phyloP scores from a whole-genome alignment of 331 rosid species.

The Stylosanthes scabra region DNA sequence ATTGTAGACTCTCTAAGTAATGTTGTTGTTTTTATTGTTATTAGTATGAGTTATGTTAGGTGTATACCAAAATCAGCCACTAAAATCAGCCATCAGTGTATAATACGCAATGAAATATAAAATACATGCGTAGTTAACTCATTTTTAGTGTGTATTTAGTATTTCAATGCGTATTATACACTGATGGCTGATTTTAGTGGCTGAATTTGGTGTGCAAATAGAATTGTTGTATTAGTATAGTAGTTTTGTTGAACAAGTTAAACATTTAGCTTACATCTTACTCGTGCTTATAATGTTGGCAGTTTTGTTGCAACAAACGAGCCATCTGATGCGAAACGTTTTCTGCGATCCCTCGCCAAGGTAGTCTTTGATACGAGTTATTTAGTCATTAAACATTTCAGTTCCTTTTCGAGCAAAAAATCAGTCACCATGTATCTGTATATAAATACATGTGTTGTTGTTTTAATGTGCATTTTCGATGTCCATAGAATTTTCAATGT shows the following conservation, averaged over 20 bases:
- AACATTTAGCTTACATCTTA: not conserved
- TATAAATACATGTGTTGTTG: no score
- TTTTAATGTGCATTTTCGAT: no score
- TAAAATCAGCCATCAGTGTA: no score
- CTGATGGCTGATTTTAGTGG: no score
- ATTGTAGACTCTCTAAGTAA: not conserved
- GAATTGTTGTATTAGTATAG: not conserved
- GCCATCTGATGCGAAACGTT: conserved; percentile 69
- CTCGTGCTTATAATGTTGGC: conserved; percentile 13
- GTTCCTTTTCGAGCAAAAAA: not conserved
- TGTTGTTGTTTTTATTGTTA: not conserved
- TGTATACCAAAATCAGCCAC: no score
- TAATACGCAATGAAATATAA: no score
- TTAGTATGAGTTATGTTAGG: no score
- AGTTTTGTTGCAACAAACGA: conserved; percentile 67
- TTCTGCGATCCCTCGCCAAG: conserved; percentile 69
- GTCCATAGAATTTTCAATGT: not conserved
- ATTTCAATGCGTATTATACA: no score
- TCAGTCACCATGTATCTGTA: no score
- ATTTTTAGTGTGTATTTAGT: no score
- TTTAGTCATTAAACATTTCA: not conserved
- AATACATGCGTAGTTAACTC: no score
- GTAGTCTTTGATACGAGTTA: conserved; percentile 43
- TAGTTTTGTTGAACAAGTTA: not conserved
- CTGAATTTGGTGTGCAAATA: no score